Base-by-base conservation (phyloP, 2,329 filamentous ascomycete species). In the Colletotrichum sp. region DNA sequence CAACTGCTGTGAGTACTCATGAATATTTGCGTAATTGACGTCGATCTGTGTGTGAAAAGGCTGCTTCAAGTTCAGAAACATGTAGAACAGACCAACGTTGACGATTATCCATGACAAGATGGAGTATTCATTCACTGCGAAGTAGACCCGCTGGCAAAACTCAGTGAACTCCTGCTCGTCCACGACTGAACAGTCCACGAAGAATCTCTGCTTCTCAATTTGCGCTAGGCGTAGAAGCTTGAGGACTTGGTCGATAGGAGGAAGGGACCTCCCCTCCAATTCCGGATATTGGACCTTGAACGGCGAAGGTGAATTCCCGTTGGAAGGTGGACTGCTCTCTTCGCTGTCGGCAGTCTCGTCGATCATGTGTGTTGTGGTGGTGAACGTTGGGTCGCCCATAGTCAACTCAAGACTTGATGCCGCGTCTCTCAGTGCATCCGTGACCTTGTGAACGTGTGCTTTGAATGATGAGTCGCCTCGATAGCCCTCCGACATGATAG, bases 391-490 rank as follows among this genome's bases (percentile, higher is more conserved):
- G 16, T 65, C 62, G 7, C 62, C 62, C 26, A 65, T 52, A 0
- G 18, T 65, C 4, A 65, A 10, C 10, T 65, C 62, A 6, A 65
- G 36, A 30, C 2, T 65, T 12, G 62, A 65, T 1, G 62, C 62
- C 0, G 62, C 62, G 10, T 65, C 62, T 13, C 62, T 4, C 1
- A 65, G 62, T 18, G 36, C 62, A 24, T 65, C 36, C 1, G 62
- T 65, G 13, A 52, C 10, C 3, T 24, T 34, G 36, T 65, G 36
- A 16, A 79, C 80, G 5, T 82, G 80, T 12, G 80, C 79, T 28
- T 79, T 79, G 34, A 81, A 81, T 2, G 81, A 82, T 0, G 81
- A 78, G 55, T 82, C 79, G 4, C 80, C 79, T 28, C 76, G 77
- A 43, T 78, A 82, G 3, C 80, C 79, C 43, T 82, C 79, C 18